Base-by-base conservation (phyloP, 2,329 filamentous ascomycete species). In the Fusarium sp. region DNA sequence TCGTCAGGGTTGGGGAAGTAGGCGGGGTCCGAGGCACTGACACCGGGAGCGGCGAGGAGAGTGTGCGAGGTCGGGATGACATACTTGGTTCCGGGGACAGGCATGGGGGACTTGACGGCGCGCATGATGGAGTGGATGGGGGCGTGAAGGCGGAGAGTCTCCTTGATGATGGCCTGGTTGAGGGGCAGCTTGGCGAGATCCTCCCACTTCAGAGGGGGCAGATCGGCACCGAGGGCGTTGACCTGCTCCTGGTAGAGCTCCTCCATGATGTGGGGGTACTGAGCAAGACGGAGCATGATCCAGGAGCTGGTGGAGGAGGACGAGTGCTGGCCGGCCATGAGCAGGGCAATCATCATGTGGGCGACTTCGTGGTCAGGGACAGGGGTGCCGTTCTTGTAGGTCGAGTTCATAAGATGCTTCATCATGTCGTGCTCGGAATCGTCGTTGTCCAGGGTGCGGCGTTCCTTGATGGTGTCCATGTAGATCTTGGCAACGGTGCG, bases 51-150 rank as follows among this genome's bases (percentile, higher is more conserved):
- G 40, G 95, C 91, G 71, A 98, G 90, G 46, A 98, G 89, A 39
- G 89, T 90, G 83, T 97, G 94, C 46, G 88, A 89, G 6, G 92
- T 89, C 8, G 95, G 95, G 70, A 98, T 90, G 60, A 93, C 89
- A 77, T 91, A 97, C 73, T 92, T 92, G 43, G 94, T 97, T 70
- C 92, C 93, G 31, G 94, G 90, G 28, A 97, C 88, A 11, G 90
- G 88, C 88, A 98, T 94, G 63, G 95, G 94, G 71, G 90, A 89
- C 84, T 95, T 97, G 80, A 97, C 95, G 74, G 93, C 92, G 75
- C 95, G 94, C 87, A 98, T 89, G 77, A 98, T 97, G 53, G 93
- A 96, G 87, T 98, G 95, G 76, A 98, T 98, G 1, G 95, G 95
- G 1, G 94, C 92, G 80, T 98, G 93, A 15, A 98, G 86, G 68